Conservation (phyloP, 495 filamentous ascomycete genomes). For the Aspergillus avenaceus region DNA sequence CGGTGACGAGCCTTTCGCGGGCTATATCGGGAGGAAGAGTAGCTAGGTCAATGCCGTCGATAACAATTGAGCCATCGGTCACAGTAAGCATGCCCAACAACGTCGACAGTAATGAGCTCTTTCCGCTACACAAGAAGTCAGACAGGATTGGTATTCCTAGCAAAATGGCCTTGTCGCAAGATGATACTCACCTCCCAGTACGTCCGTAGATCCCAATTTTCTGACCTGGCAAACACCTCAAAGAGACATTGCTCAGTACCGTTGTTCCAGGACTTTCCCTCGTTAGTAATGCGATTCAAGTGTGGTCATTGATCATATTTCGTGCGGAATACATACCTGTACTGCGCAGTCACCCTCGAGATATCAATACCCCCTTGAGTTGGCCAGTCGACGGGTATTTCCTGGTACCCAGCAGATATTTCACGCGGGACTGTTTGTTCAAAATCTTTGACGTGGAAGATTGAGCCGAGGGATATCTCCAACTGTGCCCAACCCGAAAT, state of each 20-base stretch:
- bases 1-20: conserved; percentile 27
- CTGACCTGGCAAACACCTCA: conserved; percentile 22
- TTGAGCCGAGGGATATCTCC: conserved; percentile 29
- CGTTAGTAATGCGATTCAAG: neutral
- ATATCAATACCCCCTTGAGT: conserved; percentile 12
- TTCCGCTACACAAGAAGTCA: too few species aligned
- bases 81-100: conserved; percentile 42
- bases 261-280: neutral
- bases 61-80: conserved; percentile 22
- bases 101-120: conserved; percentile 34
- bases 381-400: conserved; percentile 16
- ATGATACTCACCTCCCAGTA: conserved; percentile 36
- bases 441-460: conserved; percentile 25
- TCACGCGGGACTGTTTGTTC: conserved; percentile 21
- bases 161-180: too few species aligned
- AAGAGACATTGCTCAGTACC: neutral
- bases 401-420: conserved; percentile 6
- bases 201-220: conserved; percentile 45
- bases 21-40: conserved; percentile 27
- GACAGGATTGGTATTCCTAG: too few species aligned
- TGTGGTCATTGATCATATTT: neutral
- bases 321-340: neutral
- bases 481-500: conserved; percentile 18
- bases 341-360: conserved; percentile 2
- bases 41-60: conserved; percentile 41